Conservation (phyloP, 129 eudicot genomes). For the Oenanthe sinensis region DNA sequence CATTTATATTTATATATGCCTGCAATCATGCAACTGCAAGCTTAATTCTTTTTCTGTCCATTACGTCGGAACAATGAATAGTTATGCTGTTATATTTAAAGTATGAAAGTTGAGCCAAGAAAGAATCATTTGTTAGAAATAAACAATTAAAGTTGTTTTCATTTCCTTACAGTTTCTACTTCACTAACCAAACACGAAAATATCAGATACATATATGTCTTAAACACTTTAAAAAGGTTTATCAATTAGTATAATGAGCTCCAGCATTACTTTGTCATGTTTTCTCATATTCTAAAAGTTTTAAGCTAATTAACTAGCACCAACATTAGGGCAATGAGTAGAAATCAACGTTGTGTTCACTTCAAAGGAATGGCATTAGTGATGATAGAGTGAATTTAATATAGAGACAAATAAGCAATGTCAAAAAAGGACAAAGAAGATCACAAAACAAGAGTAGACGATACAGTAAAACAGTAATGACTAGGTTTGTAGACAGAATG, state of each 20-base stretch:
- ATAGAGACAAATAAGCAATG: not conserved
- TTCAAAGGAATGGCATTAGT: not conserved
- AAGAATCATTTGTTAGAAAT: not conserved
- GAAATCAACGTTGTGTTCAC: not conserved
- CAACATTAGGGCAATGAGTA: not conserved
- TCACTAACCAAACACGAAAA: not conserved
- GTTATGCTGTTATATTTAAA: not conserved
- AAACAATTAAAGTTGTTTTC: not conserved
- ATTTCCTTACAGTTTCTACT: not conserved
- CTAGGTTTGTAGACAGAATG: not conserved
- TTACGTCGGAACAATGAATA: not conserved
- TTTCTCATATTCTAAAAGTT: not conserved
- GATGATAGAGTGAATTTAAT: not conserved
- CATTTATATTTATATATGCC: conserved; percentile 40
- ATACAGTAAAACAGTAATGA: not conserved
- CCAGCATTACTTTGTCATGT: not conserved
- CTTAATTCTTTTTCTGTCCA: conserved; percentile 5
- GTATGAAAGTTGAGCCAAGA: not conserved
- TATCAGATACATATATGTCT: not conserved
- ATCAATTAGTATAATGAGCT: not conserved
- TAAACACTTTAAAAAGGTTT: not conserved
- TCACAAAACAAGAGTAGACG: not conserved
- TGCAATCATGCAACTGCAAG: conserved; percentile 13
- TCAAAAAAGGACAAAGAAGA: too few species aligned
- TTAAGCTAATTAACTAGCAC: not conserved